These are phyloP conservation scores for Linaria vulgaris DNA, from an alignment of 257 asterid species.

Conservation along the genomic window DNA sequence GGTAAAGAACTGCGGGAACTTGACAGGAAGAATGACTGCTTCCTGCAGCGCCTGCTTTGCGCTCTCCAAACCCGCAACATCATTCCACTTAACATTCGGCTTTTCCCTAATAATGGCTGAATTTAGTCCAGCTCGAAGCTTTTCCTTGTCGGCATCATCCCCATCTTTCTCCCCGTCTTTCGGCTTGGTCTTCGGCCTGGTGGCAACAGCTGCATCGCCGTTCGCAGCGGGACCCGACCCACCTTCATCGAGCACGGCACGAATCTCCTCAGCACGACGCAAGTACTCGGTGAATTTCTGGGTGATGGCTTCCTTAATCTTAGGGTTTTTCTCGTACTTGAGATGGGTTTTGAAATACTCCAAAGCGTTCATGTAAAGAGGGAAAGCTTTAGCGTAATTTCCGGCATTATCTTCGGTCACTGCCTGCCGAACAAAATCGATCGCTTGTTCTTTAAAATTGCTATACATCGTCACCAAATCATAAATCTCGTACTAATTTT, in stretches of 20 bases:
- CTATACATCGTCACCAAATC: constrained; percentile 69
- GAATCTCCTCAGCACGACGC: constrained; percentile 98
- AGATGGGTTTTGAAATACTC: constrained; percentile 94
- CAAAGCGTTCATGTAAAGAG: constrained; percentile 89
- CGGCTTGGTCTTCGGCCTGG: constrained; percentile 80
- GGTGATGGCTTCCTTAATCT: constrained; percentile 92
- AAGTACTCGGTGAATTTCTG: constrained; percentile 91
- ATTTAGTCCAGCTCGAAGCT: constrained; percentile 82
- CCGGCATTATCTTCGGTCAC: constrained; percentile 93
- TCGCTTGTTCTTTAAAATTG: constrained; percentile 98
- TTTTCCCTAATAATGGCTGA: constrained; percentile 94
- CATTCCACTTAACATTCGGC: constrained; percentile 96
- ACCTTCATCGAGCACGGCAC: constrained; percentile 88
- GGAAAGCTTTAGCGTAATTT: constrained; percentile 91
- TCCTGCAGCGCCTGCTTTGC: constrained; percentile 98
- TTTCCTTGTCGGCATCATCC: constrained; percentile 88
- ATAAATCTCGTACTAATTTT: constrained; percentile 5
- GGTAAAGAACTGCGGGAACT: constrained; percentile 96
- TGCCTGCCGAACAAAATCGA: constrained; percentile 90
- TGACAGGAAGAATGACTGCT: constrained; percentile 96
- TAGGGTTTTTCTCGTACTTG: constrained; percentile 96
- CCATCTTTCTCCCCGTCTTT: constrained; percentile 84
- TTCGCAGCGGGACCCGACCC: constrained; percentile 71
- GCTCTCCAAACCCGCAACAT: constrained; percentile 98
- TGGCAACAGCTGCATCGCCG: constrained; percentile 89